Evolutionary conservation across 805 yeast species (phyloP).

Genomic region (Metschnikowia sp.): DNA sequence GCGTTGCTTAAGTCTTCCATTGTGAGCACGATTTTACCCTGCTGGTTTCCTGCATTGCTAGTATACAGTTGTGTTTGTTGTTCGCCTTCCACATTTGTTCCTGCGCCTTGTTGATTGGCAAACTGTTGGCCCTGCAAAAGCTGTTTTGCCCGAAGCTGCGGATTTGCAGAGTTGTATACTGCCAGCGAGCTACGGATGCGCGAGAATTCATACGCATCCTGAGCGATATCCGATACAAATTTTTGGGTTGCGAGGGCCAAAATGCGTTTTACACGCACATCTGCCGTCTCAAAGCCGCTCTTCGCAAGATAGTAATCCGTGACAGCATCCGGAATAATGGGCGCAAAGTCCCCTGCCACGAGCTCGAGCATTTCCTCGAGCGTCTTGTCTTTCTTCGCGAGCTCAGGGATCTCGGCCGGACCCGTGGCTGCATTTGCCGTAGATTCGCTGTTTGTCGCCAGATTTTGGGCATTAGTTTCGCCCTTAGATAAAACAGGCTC

Average conservation of each 20-base stretch:
- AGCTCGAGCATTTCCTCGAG: slow-evolving; percentile 78
- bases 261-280: slow-evolving; percentile 68
- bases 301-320: slow-evolving; percentile 86
- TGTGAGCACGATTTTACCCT: slow-evolving; percentile 81
- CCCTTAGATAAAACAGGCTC: neutral
- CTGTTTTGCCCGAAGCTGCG: slow-evolving; percentile 81
- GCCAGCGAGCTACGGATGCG: slow-evolving; percentile 86
- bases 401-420: slow-evolving; percentile 52
- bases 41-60: slow-evolving; percentile 48
- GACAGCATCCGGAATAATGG: slow-evolving; percentile 94
- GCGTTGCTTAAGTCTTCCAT: slow-evolving; percentile 94
- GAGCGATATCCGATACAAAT: slow-evolving; percentile 89
- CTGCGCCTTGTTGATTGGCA: slow-evolving; percentile 39
- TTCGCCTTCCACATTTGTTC: slow-evolving; percentile 24
- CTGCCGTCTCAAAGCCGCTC: slow-evolving; percentile 80
- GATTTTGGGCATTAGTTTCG: neutral
- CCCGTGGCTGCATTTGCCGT: neutral
- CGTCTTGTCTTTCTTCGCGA: slow-evolving; percentile 75
- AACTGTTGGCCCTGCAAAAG: slow-evolving; percentile 62
- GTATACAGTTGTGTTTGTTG: slow-evolving; percentile 31
- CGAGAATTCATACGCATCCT: slow-evolving; percentile 94
- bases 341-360: slow-evolving; percentile 88
- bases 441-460: neutral
- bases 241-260: slow-evolving; percentile 95
- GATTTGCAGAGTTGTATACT: slow-evolving; percentile 80